These are phyloP conservation scores for Sophora flavescens DNA, from an alignment of 306 rosid genomes.

Conservation along the genomic window DNA sequence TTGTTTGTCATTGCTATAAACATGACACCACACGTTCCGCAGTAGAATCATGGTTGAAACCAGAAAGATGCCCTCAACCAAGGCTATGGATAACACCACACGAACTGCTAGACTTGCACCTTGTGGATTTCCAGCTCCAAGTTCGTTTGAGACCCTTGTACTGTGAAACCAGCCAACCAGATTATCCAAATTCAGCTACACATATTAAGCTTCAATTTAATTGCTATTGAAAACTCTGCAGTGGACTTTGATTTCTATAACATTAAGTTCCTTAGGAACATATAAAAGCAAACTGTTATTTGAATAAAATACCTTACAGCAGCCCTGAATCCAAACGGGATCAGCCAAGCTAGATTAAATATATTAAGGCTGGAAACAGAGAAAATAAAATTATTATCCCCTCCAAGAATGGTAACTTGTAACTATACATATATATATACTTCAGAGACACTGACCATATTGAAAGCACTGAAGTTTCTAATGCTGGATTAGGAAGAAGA, in stretches of 20 bases:
- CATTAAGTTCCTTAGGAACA: background rate
- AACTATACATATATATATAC: too few relatives aligned
- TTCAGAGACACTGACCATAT: conserved; percentile 48
- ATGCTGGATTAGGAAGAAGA: conserved; percentile 69
- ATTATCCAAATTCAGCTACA: background rate
- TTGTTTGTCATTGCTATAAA: conserved; percentile 65
- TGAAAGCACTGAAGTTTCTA: conserved; percentile 75
- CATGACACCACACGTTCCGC: conserved; percentile 70
- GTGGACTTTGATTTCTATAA: background rate
- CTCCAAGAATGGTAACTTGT: too few relatives aligned
- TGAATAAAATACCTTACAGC: conserved; percentile 48
- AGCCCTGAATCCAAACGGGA: conserved; percentile 66
- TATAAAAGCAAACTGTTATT: background rate
- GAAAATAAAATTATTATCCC: background rate
- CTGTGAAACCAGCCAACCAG: conserved; percentile 48
- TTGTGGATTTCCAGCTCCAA: conserved; percentile 48
- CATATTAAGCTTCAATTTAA: background rate
- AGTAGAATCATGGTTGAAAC: conserved; percentile 55
- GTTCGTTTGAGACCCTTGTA: conserved; percentile 50
- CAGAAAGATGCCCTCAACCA: conserved; percentile 43
- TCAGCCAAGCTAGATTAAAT: conserved; percentile 68
- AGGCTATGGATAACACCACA: conserved; percentile 27
- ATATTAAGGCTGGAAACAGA: conserved; percentile 67
- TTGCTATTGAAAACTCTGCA: background rate
- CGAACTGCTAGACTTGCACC: conserved; percentile 47